A percentile compares a stretch with the other conserved stretches of the same genome.
Conservation (phyloP, 768 basidiomycete genomes). For the Xerocomus spinulosus region DNA sequence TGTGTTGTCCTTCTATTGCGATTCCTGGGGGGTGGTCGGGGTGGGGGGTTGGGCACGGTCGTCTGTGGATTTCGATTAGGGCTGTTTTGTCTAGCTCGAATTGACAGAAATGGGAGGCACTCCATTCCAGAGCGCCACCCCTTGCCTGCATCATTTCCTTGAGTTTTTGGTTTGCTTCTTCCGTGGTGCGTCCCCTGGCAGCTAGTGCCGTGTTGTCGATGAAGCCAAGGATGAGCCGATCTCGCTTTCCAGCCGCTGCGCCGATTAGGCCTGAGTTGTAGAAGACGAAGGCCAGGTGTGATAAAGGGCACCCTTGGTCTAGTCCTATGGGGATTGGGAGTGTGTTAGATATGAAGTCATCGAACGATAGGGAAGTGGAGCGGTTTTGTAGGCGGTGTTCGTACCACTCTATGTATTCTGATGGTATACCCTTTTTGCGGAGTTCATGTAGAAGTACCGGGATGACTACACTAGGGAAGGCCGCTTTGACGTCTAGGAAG, state of each 20-base stretch:
- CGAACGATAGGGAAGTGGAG: conserved; percentile 12
- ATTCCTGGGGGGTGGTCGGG: no score
- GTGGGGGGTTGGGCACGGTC: no score
- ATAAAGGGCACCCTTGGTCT: background rate
- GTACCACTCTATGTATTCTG: background rate
- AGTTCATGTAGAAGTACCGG: no score
- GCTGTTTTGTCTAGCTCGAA: conserved; percentile 5
- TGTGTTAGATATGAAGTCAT: conserved; percentile 18
- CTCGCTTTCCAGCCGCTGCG: background rate
- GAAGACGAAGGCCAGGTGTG: background rate
- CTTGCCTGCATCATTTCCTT: background rate
- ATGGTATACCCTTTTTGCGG: no score
- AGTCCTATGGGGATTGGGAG: conserved; percentile 9
- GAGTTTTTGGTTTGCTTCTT: background rate
- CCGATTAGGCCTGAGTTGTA: conserved; percentile 27
- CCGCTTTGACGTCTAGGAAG: no score
- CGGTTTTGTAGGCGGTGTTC: background rate
- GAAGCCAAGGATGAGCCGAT: conserved; percentile 1
- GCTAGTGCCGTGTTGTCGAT: conserved; percentile 1
- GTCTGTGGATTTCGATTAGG: background rate
- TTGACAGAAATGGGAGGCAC: no score
- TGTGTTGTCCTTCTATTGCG: conserved; percentile 4
- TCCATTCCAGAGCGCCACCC: background rate
- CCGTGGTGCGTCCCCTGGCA: background rate
- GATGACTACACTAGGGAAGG: no score